A percentile compares a stretch with the other conserved stretches of the same genome.
These are phyloP conservation scores for Wickerhamiella kurtzmanii DNA, from an alignment of 805 yeast genomes.

Conservation along the genomic window DNA sequence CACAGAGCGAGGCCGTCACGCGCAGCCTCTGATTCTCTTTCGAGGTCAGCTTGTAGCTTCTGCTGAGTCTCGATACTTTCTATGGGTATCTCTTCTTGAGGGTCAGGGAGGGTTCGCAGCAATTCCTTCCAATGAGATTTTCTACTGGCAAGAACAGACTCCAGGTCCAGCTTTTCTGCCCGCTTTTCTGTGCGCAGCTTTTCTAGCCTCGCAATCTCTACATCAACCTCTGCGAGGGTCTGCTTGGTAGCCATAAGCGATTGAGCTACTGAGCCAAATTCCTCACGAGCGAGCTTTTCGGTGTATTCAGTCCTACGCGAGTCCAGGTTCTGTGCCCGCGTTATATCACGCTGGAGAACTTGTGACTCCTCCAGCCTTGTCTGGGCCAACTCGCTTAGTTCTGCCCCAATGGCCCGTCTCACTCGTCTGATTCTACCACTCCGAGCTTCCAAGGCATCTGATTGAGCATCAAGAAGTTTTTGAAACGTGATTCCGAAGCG, in stretches of 20 bases:
- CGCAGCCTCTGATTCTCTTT: slow-evolving; percentile 13
- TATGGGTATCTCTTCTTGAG: slow-evolving; percentile 4
- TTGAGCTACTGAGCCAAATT: slow-evolving; percentile 6
- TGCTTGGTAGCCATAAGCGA: slow-evolving; percentile 5
- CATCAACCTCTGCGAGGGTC: slow-evolving; percentile 10
- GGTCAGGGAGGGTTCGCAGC: slow-evolving; percentile 5
- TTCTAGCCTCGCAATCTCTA: slow-evolving; percentile 15
- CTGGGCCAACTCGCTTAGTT: slow-evolving; percentile 7
- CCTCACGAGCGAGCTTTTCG: slow-evolving; percentile 6
- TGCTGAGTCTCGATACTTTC: slow-evolving; percentile 3
- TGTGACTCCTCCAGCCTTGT: slow-evolving; percentile 1
- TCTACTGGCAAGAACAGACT: slow-evolving; percentile 10
- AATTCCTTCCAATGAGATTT: slow-evolving; percentile 5
- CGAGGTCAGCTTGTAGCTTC: slow-evolving; percentile 1
- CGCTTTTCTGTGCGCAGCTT: slow-evolving; percentile 7
- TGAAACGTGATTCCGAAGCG: slow-evolving; percentile 7
- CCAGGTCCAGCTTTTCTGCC: slow-evolving; percentile 6
- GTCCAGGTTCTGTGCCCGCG: neutral
- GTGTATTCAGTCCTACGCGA: slow-evolving; percentile 5
- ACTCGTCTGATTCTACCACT: slow-evolving; percentile 6
- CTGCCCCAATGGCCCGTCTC: slow-evolving; percentile 4
- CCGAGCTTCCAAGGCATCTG: slow-evolving; percentile 18
- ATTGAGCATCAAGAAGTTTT: slow-evolving; percentile 14
- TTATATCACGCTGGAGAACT: neutral
- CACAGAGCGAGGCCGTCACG: slow-evolving; percentile 8